Conservation (phyloP, 257 asterid genomes). For the Solanum peruvianum region DNA sequence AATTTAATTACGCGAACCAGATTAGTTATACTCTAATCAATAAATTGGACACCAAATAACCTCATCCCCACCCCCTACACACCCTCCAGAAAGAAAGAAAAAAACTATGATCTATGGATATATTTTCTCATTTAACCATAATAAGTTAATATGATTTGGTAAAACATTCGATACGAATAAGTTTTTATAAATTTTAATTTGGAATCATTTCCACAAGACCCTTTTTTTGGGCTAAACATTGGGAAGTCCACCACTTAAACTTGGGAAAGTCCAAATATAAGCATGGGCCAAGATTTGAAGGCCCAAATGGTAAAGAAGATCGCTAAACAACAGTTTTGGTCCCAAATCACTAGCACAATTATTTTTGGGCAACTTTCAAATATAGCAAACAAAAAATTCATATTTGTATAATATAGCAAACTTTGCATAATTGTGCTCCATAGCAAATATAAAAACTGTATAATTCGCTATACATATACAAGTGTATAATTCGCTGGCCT, state of each 20-base stretch:
- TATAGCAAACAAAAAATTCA: too few species aligned
- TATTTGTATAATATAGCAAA: too few species aligned
- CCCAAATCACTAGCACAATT: not conserved
- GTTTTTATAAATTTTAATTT: too few species aligned
- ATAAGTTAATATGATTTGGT: not conserved
- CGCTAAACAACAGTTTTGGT: not conserved
- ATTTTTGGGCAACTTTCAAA: not conserved
- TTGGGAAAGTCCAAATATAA: not conserved
- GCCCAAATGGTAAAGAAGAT: not conserved
- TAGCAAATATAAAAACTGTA: too few species aligned
- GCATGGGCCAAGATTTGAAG: not conserved
- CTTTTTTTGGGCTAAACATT: not conserved
- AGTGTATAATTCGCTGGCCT: too few species aligned
- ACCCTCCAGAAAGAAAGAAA: not conserved
- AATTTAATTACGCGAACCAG: not conserved
- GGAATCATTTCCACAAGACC: not conserved
- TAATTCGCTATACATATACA: too few species aligned
- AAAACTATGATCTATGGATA: not conserved
- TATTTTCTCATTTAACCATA: not conserved
- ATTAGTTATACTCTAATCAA: not conserved
- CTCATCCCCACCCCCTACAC: accelerated
- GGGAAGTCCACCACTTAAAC: not conserved
- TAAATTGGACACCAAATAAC: not conserved
- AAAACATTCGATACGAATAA: too few species aligned
- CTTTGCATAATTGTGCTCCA: too few species aligned